phyloP scores from a whole-genome alignment of 2,329 filamentous ascomycete species.

The Aspergillus alliaceus region DNA sequence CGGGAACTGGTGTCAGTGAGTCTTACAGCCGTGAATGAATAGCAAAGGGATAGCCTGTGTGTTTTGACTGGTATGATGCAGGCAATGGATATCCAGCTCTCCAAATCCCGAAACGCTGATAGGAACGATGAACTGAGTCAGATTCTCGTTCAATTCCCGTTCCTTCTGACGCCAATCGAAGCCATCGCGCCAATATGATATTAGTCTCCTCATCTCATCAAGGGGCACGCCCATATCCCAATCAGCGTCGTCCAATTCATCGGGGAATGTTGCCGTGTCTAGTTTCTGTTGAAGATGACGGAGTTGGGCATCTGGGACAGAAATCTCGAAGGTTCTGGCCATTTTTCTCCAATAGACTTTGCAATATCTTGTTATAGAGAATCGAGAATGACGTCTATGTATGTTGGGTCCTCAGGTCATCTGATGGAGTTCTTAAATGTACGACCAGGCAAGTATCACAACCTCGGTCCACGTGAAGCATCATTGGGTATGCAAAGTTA shows the following conservation, averaged over 20 bases:
- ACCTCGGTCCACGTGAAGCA: neutral
- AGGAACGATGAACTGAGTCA: constrained; percentile 59
- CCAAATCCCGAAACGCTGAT: constrained; percentile 61
- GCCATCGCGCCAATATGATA: constrained; percentile 55
- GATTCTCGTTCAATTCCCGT: constrained; percentile 54
- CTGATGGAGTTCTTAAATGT: neutral
- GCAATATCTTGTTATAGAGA: neutral
- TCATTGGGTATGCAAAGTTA: neutral
- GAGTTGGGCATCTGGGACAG: constrained; percentile 53
- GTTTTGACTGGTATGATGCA: constrained; percentile 57
- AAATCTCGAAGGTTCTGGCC: constrained; percentile 47
- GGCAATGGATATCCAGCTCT: constrained; percentile 62
- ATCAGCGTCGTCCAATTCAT: constrained; percentile 53
- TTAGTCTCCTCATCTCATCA: constrained; percentile 56
- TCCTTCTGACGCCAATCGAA: constrained; percentile 65
- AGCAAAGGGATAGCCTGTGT: constrained; percentile 62
- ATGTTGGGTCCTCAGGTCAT: neutral
- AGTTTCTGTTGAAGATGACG: constrained; percentile 59
- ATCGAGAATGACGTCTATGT: neutral
- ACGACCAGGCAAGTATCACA: neutral
- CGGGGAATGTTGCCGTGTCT: constrained; percentile 53
- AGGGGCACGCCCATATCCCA: constrained; percentile 64
- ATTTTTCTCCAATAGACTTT: neutral
- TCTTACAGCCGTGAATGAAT: constrained; percentile 64
- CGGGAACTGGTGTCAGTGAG: neutral